Conservation (phyloP, 2,329 filamentous ascomycete genomes). For the Neospermospora avenae region DNA sequence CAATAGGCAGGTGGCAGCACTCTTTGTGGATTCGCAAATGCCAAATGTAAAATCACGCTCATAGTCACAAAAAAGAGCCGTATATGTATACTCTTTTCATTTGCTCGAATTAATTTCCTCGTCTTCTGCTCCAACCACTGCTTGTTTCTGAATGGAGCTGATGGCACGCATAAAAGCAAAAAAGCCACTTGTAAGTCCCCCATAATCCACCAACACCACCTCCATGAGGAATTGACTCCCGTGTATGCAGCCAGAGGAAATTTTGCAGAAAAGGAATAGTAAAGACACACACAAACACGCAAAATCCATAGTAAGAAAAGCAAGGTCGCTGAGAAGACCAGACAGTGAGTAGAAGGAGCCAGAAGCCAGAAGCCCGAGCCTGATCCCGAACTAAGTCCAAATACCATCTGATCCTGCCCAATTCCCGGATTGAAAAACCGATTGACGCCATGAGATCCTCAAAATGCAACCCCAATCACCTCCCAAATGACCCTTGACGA, state of each 20-base stretch:
- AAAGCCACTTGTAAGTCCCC: background rate
- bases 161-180: background rate
- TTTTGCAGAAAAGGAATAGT: constrained; percentile 14
- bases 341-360: constrained; percentile 4
- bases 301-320: constrained; percentile 5
- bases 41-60: background rate
- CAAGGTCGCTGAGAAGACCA: constrained; percentile 2
- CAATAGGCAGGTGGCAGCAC: too few relatives aligned
- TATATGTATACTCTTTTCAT: background rate
- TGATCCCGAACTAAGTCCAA: constrained; percentile 15
- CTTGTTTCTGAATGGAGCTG: background rate
- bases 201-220: constrained; percentile 5
- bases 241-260: constrained; percentile 29
- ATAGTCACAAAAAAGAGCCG: background rate
- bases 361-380: constrained; percentile 14
- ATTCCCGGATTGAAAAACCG: constrained; percentile 14
- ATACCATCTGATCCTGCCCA: constrained; percentile 16
- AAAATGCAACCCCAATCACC: constrained; percentile 29
- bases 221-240: constrained; percentile 19
- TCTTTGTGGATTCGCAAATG: background rate
- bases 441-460: constrained; percentile 23
- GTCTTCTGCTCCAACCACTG: background rate
- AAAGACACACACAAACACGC: constrained; percentile 8
- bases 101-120: constrained; percentile 5
- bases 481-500: constrained; percentile 17